phyloP scores from a whole-genome alignment of 331 rosid genomes.

The Prunus yedoensis region DNA sequence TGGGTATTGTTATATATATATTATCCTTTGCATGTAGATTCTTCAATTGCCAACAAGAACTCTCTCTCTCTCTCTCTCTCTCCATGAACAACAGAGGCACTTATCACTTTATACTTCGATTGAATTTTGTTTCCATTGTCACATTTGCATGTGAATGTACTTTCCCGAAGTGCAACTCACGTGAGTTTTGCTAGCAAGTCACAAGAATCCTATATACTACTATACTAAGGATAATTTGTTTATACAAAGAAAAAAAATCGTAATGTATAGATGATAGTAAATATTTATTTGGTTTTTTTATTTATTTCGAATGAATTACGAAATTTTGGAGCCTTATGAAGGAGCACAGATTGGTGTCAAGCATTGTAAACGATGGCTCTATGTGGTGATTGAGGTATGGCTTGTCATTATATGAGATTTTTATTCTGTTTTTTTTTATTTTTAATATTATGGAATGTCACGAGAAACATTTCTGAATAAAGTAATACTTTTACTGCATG shows the following conservation, averaged over 20 bases:
- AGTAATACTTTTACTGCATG: constrained; percentile 43
- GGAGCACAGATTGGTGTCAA: neutral
- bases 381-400: constrained; percentile 4
- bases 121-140: constrained; percentile 62
- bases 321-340: constrained; percentile 2
- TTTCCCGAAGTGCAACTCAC: constrained; percentile 89
- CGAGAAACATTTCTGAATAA: constrained; percentile 66
- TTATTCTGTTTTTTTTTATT: constrained; percentile 24
- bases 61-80: constrained; percentile 22
- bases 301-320: neutral
- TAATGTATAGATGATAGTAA: neutral
- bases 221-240: neutral
- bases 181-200: constrained; percentile 75
- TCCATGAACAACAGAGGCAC: constrained; percentile 50
- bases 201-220: constrained; percentile 47
- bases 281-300: too few species aligned
- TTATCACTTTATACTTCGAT: constrained; percentile 61
- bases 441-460: constrained; percentile 61
- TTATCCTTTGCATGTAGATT: constrained; percentile 29
- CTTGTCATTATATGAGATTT: constrained; percentile 44
- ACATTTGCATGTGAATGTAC: constrained; percentile 93
- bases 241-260: too few species aligned
- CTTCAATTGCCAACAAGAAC: constrained; percentile 45
- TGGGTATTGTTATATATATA: constrained; percentile 6
- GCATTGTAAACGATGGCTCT: neutral